Base-by-base conservation (phyloP, 176 grass and related monocot genomes). In the Cocos nucifera region DNA sequence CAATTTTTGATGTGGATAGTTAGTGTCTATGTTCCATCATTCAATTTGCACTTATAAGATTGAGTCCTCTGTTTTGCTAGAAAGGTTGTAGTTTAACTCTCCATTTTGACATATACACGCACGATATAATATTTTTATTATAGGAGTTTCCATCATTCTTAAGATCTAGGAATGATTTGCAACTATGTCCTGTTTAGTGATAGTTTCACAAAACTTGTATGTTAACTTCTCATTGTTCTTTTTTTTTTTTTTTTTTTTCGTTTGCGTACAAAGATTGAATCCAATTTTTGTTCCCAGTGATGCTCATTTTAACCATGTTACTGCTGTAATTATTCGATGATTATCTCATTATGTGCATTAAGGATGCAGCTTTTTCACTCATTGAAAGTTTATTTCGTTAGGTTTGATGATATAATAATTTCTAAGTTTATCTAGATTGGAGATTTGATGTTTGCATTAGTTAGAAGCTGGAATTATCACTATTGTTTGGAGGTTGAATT, bases 301-400 rank as follows among this genome's bases (percentile, higher is more conserved):
- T 92, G 88, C 75, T 62, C 52, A 59, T 15, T 69, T 1, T 73
- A 65, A 87, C 88, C 77, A 93, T 93, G 88, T 83, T 93, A 93
- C 87, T 93, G 22, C 83, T 76, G 88, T 87, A 78, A 28, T 63
- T 22, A 21, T 62, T 32, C 81, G 83, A 80, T 30, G 80, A 93
- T 22, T 28, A 77, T 26, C 6, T 22, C 28, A 16, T n/a, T 64
- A 59, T 62, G 32, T 74, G 48, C 70, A 78, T 14, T 56, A 19
- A 80, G 87, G 88, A 93, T 83, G 88, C 64, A 87, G 60, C 80
- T 61, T 26, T 65, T 22, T 57, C 1, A 21, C 29, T 44, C 17
- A 3, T 19, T 54, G 22, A 5, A 17, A 6, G 1, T 61, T 1
- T 10, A 61, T 14, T 30, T 6, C 2, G 3, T 57, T n/a, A 1